Evolutionary conservation across 1,139 yeast species (phyloP).

Genomic region (Chernovozyma sophiae-reginae): DNA sequence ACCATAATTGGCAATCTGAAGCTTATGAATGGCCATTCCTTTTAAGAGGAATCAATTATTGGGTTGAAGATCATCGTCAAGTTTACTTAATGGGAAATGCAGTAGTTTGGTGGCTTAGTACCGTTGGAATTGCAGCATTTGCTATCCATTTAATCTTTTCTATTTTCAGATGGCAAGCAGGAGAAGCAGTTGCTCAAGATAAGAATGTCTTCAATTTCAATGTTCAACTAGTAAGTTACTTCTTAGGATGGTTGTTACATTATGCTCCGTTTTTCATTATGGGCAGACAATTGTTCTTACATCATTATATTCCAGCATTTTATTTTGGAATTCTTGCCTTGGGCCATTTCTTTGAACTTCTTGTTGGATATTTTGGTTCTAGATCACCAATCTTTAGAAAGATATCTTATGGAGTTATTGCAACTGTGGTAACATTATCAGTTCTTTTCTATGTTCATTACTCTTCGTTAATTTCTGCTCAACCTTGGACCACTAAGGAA

Average conservation of each 20-base stretch:
- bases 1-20: slow-evolving; percentile 83
- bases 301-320: slow-evolving; percentile 87
- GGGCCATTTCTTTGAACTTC: slow-evolving; percentile 75
- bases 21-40: slow-evolving; percentile 90
- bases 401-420: slow-evolving; percentile 42
- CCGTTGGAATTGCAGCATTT: slow-evolving; percentile 55
- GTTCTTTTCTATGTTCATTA: slow-evolving; percentile 57
- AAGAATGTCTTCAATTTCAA: slow-evolving; percentile 68
- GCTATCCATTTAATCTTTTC: slow-evolving; percentile 49
- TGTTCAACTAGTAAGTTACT: slow-evolving; percentile 60
- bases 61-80: slow-evolving; percentile 75
- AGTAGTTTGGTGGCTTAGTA: slow-evolving; percentile 83
- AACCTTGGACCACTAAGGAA: slow-evolving; percentile 70
- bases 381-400: slow-evolving; percentile 24
- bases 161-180: slow-evolving; percentile 75
- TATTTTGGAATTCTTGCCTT: slow-evolving; percentile 84
- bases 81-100: slow-evolving; percentile 90
- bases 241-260: slow-evolving; percentile 82
- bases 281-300: slow-evolving; percentile 92
- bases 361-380: slow-evolving; percentile 41
- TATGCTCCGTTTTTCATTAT: slow-evolving; percentile 84
- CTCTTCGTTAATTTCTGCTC: slow-evolving; percentile 74
- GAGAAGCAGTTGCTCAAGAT: slow-evolving; percentile 44
- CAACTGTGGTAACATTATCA: slow-evolving; percentile 46
- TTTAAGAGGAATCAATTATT: slow-evolving; percentile 90